Evolutionary conservation across 1,284 basidiomycete species (phyloP).

Genomic region (Heterobasidion irregulare): DNA sequence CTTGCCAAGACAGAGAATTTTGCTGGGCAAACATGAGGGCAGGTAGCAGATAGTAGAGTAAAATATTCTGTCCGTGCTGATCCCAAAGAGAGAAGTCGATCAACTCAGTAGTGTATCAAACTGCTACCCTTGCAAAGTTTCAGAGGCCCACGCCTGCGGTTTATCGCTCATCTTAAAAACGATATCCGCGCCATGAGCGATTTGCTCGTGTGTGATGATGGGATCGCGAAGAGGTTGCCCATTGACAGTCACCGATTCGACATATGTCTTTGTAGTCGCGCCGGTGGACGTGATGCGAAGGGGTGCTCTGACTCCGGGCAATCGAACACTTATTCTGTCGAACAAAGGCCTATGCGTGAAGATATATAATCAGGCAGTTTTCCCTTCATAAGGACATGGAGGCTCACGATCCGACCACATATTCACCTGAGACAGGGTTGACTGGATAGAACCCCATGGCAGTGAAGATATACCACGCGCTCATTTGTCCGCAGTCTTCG

Average conservation of each 20-base stretch:
- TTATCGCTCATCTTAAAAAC: constrained; percentile 58
- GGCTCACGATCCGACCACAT: constrained; percentile 61
- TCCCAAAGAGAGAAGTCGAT: too few species aligned
- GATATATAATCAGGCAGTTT: background rate
- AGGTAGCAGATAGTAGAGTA: too few species aligned
- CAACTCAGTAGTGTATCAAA: too few species aligned
- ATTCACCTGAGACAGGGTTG: constrained; percentile 67
- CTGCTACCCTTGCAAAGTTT: constrained; percentile 1
- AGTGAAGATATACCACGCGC: constrained; percentile 80
- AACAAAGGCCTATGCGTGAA: constrained; percentile 49
- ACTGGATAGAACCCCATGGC: constrained; percentile 85
- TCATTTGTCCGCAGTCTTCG: constrained; percentile 88
- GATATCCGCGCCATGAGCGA: constrained; percentile 47
- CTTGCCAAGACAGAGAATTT: too few species aligned
- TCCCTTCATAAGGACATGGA: constrained; percentile 9
- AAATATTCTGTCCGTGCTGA: too few species aligned
- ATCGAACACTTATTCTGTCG: constrained; percentile 47
- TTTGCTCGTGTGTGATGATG: constrained; percentile 48
- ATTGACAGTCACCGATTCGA: constrained; percentile 50
- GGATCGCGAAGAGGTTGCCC: constrained; percentile 32
- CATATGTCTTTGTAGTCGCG: constrained; percentile 47
- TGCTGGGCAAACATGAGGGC: too few species aligned
- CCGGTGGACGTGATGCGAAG: constrained; percentile 46
- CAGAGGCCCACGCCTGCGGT: constrained; percentile 32
- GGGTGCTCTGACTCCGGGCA: constrained; percentile 34